Evolutionary conservation across 495 filamentous ascomycete genomes (phyloP), one percentile per base, ranked within the genome.

Genomic region (Aspergillus wentii): DNA sequence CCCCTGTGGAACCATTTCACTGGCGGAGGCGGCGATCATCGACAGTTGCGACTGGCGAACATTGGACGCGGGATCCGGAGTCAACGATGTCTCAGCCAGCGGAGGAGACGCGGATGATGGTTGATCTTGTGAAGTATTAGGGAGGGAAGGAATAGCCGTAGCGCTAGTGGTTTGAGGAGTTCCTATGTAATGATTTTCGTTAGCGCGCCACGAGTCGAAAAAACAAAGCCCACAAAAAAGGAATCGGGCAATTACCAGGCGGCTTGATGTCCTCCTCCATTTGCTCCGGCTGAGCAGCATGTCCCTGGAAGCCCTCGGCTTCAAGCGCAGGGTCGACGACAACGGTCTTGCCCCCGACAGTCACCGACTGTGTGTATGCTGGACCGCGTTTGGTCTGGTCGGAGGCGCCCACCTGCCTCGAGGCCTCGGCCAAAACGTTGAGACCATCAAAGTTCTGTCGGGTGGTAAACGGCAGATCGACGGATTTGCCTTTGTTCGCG

Each of bases 381-480:
- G 63, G 51, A 22, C 57, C 59, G 29, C 65, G 64, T 51, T 71
- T 71, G 25, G 54, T 51, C 29, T 60, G 56, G 35, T 71, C 67
- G 29, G 65, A 68, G 13, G 68, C 68, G 42, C 66, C 79, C 11
- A 85, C 74, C 51, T 83, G 84, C 33, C 85, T 68, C 27, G 86
- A 88, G 3, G 85, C 88, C 56, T 94, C 88, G 28, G 87, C 88
- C 19, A 94, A 64, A 6, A 86, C 82, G 43, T 87, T 82, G 17
- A 94, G 67, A 0, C 84, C 83, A 40, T 85, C 82, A 69, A 85
- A 87, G 35, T 74, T 76, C 41, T 74, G 79, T 27, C 62, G 68
- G 20, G 60, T 61, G 17, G 59, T 52, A 25, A 62, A 67, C 3
- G 64, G 61, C 28, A 70, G 38, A 20, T 71, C 62, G 13, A 56